A percentile compares a stretch with the other conserved stretches of the same genome.
These are phyloP conservation scores for Meyerozyma athensensis DNA, from an alignment of 1,139 yeast species.

Conservation along the genomic window DNA sequence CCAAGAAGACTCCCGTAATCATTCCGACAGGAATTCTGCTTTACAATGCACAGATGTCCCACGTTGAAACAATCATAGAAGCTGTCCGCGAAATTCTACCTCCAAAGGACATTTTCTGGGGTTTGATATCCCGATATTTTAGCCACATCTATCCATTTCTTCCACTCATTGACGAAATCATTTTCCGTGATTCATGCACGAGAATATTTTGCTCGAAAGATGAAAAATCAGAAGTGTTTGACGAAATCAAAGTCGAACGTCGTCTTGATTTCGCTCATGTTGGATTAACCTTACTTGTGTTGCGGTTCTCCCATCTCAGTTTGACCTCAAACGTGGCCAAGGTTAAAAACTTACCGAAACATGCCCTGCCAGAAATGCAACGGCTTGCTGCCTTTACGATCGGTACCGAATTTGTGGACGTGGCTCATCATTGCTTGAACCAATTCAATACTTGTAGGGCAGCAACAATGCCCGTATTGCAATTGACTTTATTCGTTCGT, in stretches of 20 bases:
- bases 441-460: conserved; percentile 28
- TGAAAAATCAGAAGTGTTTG: conserved; percentile 10
- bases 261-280: conserved; percentile 21
- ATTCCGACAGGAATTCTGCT: not conserved
- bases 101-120: conserved; percentile 32
- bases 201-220: conserved; percentile 17
- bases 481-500: conserved; percentile 11
- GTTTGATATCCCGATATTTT: conserved; percentile 33
- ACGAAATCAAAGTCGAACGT: conserved; percentile 15
- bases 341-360: conserved; percentile 8
- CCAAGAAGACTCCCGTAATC: not conserved
- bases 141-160: conserved; percentile 42
- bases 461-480: conserved; percentile 16
- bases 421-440: conserved; percentile 25
- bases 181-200: conserved; percentile 17
- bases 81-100: conserved; percentile 27
- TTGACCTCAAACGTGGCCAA: conserved; percentile 16
- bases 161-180: conserved; percentile 47
- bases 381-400: conserved; percentile 26
- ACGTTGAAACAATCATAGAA: not conserved
- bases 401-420: conserved; percentile 22
- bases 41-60: not conserved
- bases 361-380: conserved; percentile 12
- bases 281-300: conserved; percentile 20
- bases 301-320: conserved; percentile 21